Base-by-base conservation (phyloP, 2,329 filamentous ascomycete genomes). In the Talaromyces marneffei region DNA sequence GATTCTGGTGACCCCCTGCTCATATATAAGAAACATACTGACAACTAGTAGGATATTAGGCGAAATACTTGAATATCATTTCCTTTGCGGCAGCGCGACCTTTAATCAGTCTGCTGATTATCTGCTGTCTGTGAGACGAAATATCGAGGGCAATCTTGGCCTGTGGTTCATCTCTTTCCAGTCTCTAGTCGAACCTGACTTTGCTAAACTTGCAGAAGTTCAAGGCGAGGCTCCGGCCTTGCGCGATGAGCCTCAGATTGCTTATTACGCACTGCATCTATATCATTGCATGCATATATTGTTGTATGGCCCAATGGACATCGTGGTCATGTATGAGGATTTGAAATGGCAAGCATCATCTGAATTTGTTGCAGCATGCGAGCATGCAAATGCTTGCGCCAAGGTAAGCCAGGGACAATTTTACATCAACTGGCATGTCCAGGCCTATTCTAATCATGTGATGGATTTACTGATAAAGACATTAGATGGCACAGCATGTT, bases 231-330 rank as follows among this genome's bases (percentile, higher is more conserved):
- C 29, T 23, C 16, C 48, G 2, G 48, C 29, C 10, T n/a, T 53
- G n/a, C 29, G n/a, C 29, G 20, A 10, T 53, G 29, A 53, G 48
- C n/a, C 48, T 7, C 48, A 20, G 12, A 20, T 53, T 35, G 48
- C 48, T 33, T 35, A 53, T 53, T 53, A 53, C 10, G 48, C 48
- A 35, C 48, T 53, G 23, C 48, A 53, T 35, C 29, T 53, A 35
- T 53, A 53, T 53, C 48, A 53, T 23, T 53, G 48, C 48, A 53
- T 53, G 48, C 29, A 53, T 53, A 53, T 53, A 33, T 53, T 53
- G 29, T 16, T 53, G 48, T 53, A 53, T 9, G 48, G 48, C 20
- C 48, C 48, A 53, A 53, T 53, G 29, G 48, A 53, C 29, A 53
- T 53, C 27, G 48, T 53, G n/a, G n/a, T 53, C n/a, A 53, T 53